These are phyloP conservation scores for Phytophthora crassamura DNA, from an alignment of 352 stramenopile genomes.

Conservation along the genomic window DNA sequence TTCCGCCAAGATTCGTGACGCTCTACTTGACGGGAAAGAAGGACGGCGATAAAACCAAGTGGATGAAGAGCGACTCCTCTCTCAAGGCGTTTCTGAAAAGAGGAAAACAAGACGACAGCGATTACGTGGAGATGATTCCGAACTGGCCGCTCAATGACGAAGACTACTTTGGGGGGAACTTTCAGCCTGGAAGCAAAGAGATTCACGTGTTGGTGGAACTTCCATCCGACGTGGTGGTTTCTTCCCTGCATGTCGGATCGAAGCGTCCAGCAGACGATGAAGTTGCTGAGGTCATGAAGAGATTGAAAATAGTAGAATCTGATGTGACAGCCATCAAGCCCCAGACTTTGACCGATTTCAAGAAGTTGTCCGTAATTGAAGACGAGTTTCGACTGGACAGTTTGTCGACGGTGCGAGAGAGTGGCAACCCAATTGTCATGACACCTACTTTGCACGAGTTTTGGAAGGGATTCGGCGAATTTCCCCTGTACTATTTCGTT, in stretches of 20 bases:
- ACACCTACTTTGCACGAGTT: slow-evolving; percentile 11
- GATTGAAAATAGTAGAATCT: neutral
- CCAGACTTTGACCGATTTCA: neutral
- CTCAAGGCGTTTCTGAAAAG: slow-evolving; percentile 8
- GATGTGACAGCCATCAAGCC: neutral
- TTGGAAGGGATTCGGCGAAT: slow-evolving; percentile 17
- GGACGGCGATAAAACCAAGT: neutral
- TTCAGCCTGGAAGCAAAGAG: slow-evolving; percentile 6
- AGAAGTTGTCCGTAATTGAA: neutral
- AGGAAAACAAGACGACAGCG: too few relatives aligned
- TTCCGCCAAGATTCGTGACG: too few relatives aligned
- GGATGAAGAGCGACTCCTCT: slow-evolving; percentile 17
- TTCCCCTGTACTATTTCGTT: slow-evolving; percentile 16
- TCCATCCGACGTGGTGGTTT: neutral
- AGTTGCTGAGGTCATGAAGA: neutral
- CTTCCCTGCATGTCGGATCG: too few relatives aligned
- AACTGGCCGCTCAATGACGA: neutral
- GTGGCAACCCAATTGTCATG: slow-evolving; percentile 6
- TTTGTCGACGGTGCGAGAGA: neutral
- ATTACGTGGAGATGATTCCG: slow-evolving; percentile 21
- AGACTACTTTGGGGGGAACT: neutral
- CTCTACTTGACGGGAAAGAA: slow-evolving; percentile 14
- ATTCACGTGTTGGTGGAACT: slow-evolving; percentile 20
- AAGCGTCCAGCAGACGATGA: neutral
- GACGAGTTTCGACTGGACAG: slow-evolving; percentile 8